These are phyloP conservation scores for Pichia californica DNA, from an alignment of 805 yeast species.

Conservation along the genomic window DNA sequence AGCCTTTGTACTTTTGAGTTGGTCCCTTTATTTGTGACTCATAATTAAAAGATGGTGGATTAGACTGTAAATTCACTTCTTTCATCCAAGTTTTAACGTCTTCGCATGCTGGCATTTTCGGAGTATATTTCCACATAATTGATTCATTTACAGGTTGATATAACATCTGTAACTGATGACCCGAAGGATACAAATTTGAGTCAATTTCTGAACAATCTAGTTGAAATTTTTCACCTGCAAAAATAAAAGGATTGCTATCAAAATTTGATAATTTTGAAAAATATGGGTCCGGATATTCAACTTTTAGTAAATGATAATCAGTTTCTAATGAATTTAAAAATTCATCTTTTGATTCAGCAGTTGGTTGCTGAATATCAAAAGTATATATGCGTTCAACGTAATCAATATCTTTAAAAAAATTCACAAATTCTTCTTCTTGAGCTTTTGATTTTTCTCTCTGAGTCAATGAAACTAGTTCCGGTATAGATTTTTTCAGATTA, in stretches of 20 bases:
- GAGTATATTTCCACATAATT: conserved; percentile 12
- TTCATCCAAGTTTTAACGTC: conserved; percentile 36
- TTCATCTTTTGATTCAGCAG: conserved; percentile 9
- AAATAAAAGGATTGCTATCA: conserved; percentile 47
- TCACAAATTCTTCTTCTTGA: neutral
- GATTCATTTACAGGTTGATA: neutral
- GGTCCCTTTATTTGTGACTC: conserved; percentile 49
- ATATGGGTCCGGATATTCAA: conserved; percentile 56
- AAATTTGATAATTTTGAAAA: conserved; percentile 50
- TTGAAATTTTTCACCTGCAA: conserved; percentile 59
- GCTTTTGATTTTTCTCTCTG: neutral
- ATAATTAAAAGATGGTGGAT: conserved; percentile 14
- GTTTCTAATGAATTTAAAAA: conserved; percentile 32
- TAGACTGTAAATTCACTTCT: no score
- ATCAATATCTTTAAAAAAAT: conserved; percentile 1
- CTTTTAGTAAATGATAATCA: conserved; percentile 39
- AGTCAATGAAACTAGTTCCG: neutral
- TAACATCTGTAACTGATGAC: conserved; percentile 1
- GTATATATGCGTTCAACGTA: neutral
- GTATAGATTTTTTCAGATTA: neutral
- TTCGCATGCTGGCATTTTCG: conserved; percentile 41
- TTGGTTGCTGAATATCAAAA: conserved; percentile 16
- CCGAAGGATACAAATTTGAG: conserved; percentile 16
- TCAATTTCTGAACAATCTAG: conserved; percentile 35
- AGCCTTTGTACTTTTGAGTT: conserved; percentile 35